Evolutionary conservation across 495 filamentous ascomycete species (phyloP), one percentile per base, ranked within the genome.

Genomic region (Parathielavia appendiculata): DNA sequence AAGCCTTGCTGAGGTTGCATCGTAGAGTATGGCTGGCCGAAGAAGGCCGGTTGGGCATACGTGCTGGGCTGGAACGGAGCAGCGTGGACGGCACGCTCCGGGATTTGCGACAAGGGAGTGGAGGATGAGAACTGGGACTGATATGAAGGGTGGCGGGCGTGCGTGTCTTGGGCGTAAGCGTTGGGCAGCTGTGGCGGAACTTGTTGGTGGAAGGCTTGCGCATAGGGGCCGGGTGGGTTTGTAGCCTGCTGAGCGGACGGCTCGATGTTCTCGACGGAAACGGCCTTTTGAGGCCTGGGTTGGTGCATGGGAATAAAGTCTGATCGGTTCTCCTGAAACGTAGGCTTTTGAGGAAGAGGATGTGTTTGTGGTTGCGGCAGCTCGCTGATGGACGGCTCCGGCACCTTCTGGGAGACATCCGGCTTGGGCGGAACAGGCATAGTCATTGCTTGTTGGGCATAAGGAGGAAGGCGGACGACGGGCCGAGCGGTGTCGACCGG

Each of bases 231-330:
- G 20, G 74, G 73, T 26, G 83, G 82, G 51, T 88, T 83, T 61
- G 89, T 85, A 2, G 81, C 76, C 63, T 87, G 79, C 19, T 65
- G 67, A n/a, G 78, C 85, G 3, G 95, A 91, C 22, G 86, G 90
- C 69, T 97, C 93, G 61, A 99, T 97, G 66, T 90, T 91, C 34
- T 91, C 90, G 56, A 97, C 86, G 26, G 93, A 97, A 30, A 99
- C 87, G 4, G 91, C 76, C 76, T 97, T 96, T 71, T 97, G 91
- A 4, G 93, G 93, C 44, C 90, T 87, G 51, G 93, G 93, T 68
- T 99, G 93, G 66, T 97, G 89, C 88, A 97, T 96, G 7, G 91
- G 88, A 40, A 97, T 84, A 22, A 82, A 78, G 46, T 76, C 86
- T 46, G 81, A 82, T 56, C 85, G 85, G 68, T 84, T 92, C 74